phyloP scores from a whole-genome alignment of 179 eudicot genomes.

The Actinidia chinensis region DNA sequence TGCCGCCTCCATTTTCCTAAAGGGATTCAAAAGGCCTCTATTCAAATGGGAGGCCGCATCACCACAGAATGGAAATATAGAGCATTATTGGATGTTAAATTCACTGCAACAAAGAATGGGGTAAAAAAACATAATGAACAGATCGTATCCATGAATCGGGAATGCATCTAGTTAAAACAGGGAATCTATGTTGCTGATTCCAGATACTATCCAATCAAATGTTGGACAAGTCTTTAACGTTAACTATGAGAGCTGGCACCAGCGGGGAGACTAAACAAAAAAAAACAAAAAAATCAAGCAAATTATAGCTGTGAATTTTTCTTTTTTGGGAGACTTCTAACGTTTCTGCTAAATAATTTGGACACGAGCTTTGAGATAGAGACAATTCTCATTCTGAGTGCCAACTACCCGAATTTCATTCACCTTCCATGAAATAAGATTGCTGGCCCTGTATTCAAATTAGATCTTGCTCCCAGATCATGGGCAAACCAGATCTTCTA shows the following conservation, averaged over 20 bases:
- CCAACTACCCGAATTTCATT: constrained; percentile 39
- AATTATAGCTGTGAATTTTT: background rate
- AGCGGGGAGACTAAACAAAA: background rate
- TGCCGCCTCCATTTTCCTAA: constrained; percentile 88
- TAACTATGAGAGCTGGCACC: background rate
- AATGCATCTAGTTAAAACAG: too few species aligned
- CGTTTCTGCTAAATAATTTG: constrained; percentile 58
- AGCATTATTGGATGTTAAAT: constrained; percentile 42
- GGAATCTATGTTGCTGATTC: background rate
- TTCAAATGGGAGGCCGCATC: constrained; percentile 52
- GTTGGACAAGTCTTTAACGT: constrained; percentile 1
- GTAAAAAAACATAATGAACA: background rate
- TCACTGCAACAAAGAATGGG: constrained; percentile 53
- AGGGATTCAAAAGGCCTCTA: constrained; percentile 66
- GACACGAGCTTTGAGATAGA: constrained; percentile 83
- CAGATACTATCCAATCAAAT: background rate
- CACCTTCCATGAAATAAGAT: constrained; percentile 34
- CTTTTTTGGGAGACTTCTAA: constrained; percentile 38
- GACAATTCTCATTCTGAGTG: constrained; percentile 56
- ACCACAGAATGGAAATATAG: constrained; percentile 54
- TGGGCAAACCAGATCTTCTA: constrained; percentile 42
- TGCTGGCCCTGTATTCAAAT: constrained; percentile 31
- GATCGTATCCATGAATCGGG: background rate
- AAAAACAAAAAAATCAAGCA: too few species aligned
- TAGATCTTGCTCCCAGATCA: constrained; percentile 36